Base-by-base conservation (phyloP, 73 alveolate species). In the Uronychia setigera region DNA sequence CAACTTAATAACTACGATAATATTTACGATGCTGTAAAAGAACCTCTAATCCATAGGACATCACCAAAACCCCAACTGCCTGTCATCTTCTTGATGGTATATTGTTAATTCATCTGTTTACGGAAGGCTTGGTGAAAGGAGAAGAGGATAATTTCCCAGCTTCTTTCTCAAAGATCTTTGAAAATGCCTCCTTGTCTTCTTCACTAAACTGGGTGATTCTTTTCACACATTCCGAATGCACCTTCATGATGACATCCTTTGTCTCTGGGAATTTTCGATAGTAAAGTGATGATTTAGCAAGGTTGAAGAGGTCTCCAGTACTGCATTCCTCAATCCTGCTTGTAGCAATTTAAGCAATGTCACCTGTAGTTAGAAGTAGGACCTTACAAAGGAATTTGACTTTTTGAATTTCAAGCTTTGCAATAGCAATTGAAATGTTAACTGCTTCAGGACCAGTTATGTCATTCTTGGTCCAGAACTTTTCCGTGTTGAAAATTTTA, bases 201-300 rank as follows among this genome's bases (percentile, higher is more conserved):
- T n/a, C n/a, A n/a, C n/a, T n/a, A n/a, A 76, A 76, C 9, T 32
- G 29, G 19, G 81, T 85, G 28, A 74, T 57, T 33, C 87, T 32
- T 28, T 82, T 58, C 25, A 85, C 86, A 29, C 86, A 85, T 32
- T 78, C 87, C 33, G 87, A 34, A 34, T 85, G 92, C 35, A 85
- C 87, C 29, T 28, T 32, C 11, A 75, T 32, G 46, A 79, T 79
- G 1, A 85, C 46, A n/a, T 85, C 87, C 14, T 31, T 33, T 26
- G 77, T 76, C 27, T 46, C 74, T 26, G 33, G 28, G 46, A 82
- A 76, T 26, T 85, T 58, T 28, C 86, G 33, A 1, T 79, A 31
- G 27, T 77, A 85, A 78, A 26, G 30, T n/a, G 87, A 0, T 29
- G 87, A 33, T 77, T 85, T 85, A 0, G 87, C 78, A 0, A 85